Conservation (phyloP, 2,329 filamentous ascomycete species). For the Alternaria triticina region DNA sequence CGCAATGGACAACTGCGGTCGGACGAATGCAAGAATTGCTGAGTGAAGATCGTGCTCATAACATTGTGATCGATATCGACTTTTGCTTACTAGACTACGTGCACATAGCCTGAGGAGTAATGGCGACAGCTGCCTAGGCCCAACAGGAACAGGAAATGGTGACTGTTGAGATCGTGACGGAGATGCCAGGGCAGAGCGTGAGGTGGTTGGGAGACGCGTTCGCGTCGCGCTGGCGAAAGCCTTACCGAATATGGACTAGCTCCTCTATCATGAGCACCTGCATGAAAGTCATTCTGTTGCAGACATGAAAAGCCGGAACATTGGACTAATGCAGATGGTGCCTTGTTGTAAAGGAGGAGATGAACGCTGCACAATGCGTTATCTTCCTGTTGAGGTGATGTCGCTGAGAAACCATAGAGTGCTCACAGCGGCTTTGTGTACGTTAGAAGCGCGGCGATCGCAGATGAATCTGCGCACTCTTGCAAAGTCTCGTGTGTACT, state of each 20-base stretch:
- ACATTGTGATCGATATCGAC: not conserved
- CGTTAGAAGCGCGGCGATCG: not conserved
- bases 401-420: not conserved
- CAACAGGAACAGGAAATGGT: not conserved
- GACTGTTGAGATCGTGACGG: not conserved
- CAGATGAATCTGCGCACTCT: not conserved
- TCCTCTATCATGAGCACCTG: not conserved
- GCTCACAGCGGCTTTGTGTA: not conserved
- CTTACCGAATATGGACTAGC: not conserved
- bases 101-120: not conserved
- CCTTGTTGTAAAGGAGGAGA: too few species aligned
- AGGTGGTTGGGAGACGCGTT: not conserved
- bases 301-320: not conserved
- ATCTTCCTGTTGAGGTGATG: not conserved
- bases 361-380: not conserved
- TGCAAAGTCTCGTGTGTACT: not conserved
- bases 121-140: not conserved
- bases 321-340: not conserved
- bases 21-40: not conserved
- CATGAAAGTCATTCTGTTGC: not conserved
- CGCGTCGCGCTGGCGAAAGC: not conserved
- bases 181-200: not conserved
- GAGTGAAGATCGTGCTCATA: not conserved
- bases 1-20: not conserved
- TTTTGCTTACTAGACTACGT: not conserved